These are phyloP conservation scores for Calonectria henricotiae DNA, from an alignment of 2,329 filamentous ascomycete species.

Conservation along the genomic window DNA sequence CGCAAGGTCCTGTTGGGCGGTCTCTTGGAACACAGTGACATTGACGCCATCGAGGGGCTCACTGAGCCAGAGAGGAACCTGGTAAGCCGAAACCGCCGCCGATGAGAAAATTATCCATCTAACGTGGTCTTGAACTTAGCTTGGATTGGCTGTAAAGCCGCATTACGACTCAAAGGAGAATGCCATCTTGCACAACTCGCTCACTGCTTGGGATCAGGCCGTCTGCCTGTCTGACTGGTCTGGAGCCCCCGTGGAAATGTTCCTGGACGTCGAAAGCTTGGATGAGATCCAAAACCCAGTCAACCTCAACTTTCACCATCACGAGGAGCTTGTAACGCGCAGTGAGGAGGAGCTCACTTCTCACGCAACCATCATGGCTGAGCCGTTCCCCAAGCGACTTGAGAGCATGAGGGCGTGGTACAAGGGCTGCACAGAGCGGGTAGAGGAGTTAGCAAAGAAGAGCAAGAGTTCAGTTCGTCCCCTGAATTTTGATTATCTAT, in stretches of 20 bases:
- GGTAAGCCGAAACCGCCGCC: slow-evolving; percentile 34
- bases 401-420: slow-evolving; percentile 44
- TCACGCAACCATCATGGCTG: slow-evolving; percentile 39
- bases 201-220: slow-evolving; percentile 48
- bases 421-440: slow-evolving; percentile 32
- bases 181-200: slow-evolving; percentile 43
- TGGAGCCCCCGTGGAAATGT: slow-evolving; percentile 51
- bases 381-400: slow-evolving; percentile 29
- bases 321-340: slow-evolving; percentile 48
- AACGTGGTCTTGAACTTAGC: slow-evolving; percentile 22
- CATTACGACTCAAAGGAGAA: slow-evolving; percentile 40
- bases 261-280: slow-evolving; percentile 59
- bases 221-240: slow-evolving; percentile 44
- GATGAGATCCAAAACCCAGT: slow-evolving; percentile 63
- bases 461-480: slow-evolving; percentile 24
- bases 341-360: slow-evolving; percentile 39
- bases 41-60: slow-evolving; percentile 36
- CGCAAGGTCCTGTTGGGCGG: slow-evolving; percentile 48
- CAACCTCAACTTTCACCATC: slow-evolving; percentile 65
- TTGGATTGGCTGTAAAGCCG: slow-evolving; percentile 44
- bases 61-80: slow-evolving; percentile 35
- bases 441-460: slow-evolving; percentile 23
- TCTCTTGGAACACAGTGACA: slow-evolving; percentile 41
- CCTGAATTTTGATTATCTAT: slow-evolving; percentile 38
- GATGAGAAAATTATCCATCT: background rate